Evolutionary conservation across 2,329 filamentous ascomycete species (phyloP), one percentile per base, ranked within the genome.

Genomic region (Tricladium varicosporioides): DNA sequence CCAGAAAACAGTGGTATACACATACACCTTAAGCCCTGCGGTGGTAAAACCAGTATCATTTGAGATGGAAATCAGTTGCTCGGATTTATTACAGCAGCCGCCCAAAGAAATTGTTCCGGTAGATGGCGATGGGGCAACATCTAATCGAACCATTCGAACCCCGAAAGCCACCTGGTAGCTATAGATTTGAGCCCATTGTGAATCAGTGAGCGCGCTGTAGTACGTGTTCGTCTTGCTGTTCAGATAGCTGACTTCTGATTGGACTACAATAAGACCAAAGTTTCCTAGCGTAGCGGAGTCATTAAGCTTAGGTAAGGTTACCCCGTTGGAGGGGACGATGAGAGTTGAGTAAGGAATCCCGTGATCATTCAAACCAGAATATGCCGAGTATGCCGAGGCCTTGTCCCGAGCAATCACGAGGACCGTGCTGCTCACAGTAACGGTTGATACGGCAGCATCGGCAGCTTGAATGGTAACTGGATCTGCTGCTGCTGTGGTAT

Each of bases 101-200:
- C 60, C 62, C 14, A 62, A 51, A 5, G 61, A 53, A 2, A 50
- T 45, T 5, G 53, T 56, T 64, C 81, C 80, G 62, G 76, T 80
- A 13, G 77, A 73, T 14, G 76, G 68, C 2, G 75, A 75, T 7
- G 82, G 82, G 60, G 76, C 83, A 10, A 80, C 80, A 64, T 84
- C 80, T 15, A 82, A 72, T 56, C 82, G 79, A 33, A 84, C 80
- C 79, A 85, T 81, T 19, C 82, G 76, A 11, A 83, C 78, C 22
- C 80, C 79, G 61, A 82, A 86, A 22, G 71, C 70, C 1, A 73
- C 73, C 68, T 86, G 82, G 63, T 86, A 86, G 46, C 73, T 73
- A 62, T 80, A 82, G 2, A 86, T 68, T 49, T 76, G 67, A 36
- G 76, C 73, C 80, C 79, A 84, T 72, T 85, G 82, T 33, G 74